Evolutionary conservation across 2,329 filamentous ascomycete species (phyloP), one percentile per base, ranked within the genome.

Genomic region (Aspergillus ochraceus): DNA sequence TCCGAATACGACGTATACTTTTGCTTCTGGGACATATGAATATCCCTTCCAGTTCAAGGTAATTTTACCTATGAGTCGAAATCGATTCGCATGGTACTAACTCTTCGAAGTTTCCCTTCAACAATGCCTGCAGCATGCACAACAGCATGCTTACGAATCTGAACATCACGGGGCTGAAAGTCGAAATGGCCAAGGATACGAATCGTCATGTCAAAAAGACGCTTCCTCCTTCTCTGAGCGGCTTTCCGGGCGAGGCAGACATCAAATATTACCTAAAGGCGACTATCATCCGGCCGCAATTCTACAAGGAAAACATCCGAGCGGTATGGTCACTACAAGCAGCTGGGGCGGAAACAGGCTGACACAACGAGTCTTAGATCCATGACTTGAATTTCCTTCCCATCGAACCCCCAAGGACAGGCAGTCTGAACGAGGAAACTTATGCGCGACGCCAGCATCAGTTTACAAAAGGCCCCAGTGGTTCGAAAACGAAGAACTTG

Each of bases 231-330:
- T 96, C 92, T 4, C 80, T 98, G 56, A 90, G 85, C n/a, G 92
- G 91, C 3, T 93, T 95, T 66, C 91, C 91, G 0, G 89, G 89
- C 32, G 87, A 93, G 74, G 94, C 93, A 22, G 92, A 97, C 76
- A 93, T 98, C 61, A 86, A 88, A 66, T 99, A 99, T 77, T 99
- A 91, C 73, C 84, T 98, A 72, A 99, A 99, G 75, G 92, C 90
- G n/a, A 98, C 95, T 0, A 88, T 98, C 6, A 91, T 92, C 70
- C 84, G 92, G n/a, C 92, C 92, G 0, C 88, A 90, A 14, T 83
- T 97, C 60, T 91, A 96, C 76, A 94, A 94, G 72, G 92, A 97
- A 77, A 97, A 97, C 70, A 90, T 92, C 75, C 83, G 93, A 67
- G 71, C 73, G 54, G 77, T 79, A 75, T 57, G 73, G 69, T 47